Conservation (phyloP, 2,329 filamentous ascomycete species). For the Fusarium transvaalense region DNA sequence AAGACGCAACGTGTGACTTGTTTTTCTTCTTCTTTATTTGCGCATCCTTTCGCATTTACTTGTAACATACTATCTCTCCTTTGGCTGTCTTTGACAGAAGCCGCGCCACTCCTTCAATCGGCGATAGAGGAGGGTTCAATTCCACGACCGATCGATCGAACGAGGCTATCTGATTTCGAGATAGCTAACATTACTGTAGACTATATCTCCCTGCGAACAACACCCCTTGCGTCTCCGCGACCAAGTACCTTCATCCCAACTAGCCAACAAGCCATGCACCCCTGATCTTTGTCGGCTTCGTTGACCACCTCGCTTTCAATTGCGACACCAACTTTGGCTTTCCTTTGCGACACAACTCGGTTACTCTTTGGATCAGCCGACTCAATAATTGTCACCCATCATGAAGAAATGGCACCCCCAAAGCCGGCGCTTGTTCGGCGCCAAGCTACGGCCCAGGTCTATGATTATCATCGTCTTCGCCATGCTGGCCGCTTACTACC, state of each 20-base stretch:
- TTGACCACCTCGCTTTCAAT: slow-evolving; percentile 9
- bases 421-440: slow-evolving; percentile 48
- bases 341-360: slow-evolving; percentile 12
- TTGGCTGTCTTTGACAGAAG: slow-evolving; percentile 55
- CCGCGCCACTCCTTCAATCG: slow-evolving; percentile 51
- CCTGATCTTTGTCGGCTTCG: slow-evolving; percentile 30
- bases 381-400: slow-evolving; percentile 21
- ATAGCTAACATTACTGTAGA: slow-evolving; percentile 1
- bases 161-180: slow-evolving; percentile 1
- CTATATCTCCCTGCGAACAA: slow-evolving; percentile 27
- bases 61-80: slow-evolving; percentile 13
- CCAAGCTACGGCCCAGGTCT: slow-evolving; percentile 57
- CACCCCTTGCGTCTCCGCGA: slow-evolving; percentile 26
- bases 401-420: slow-evolving; percentile 54
- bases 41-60: slow-evolving; percentile 12
- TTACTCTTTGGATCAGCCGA: slow-evolving; percentile 9
- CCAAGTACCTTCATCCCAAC: slow-evolving; percentile 13
- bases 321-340: slow-evolving; percentile 19
- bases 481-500: slow-evolving; percentile 58
- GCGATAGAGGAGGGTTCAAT: slow-evolving; percentile 13
- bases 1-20: slow-evolving; percentile 28
- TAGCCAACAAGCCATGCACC: slow-evolving; percentile 34
- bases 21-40: not conserved
- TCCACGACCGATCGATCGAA: slow-evolving; percentile 19
- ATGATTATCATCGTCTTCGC: slow-evolving; percentile 58